Conservation (phyloP, 441 rosid species). For the Adansonia madagascariensis region DNA sequence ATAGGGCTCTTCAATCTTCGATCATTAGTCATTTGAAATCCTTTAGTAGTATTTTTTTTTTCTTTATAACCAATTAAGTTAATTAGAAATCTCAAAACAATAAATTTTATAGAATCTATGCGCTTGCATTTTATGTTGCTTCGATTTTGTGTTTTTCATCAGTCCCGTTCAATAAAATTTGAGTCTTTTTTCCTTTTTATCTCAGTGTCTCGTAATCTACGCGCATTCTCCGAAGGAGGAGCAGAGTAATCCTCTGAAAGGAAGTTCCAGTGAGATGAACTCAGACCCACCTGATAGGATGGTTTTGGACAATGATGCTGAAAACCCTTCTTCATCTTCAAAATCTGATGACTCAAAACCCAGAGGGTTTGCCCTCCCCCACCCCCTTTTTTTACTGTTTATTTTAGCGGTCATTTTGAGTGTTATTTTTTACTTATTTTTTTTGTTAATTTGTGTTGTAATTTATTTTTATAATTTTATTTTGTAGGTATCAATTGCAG, state of each 20-base stretch:
- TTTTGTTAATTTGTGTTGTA: background rate
- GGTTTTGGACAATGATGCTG: constrained; percentile 12
- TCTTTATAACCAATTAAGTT: background rate
- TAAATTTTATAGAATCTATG: too few relatives aligned
- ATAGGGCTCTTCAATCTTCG: background rate
- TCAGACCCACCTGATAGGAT: constrained; percentile 32
- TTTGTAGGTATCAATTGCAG: constrained; percentile 56
- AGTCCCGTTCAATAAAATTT: background rate
- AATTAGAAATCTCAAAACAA: too few relatives aligned
- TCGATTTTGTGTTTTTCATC: background rate
- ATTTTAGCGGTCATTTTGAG: constrained; percentile 23
- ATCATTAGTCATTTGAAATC: background rate
- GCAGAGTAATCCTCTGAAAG: constrained; percentile 36
- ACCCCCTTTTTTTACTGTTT: constrained; percentile 7
- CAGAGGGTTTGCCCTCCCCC: constrained; percentile 46
- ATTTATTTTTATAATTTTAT: background rate
- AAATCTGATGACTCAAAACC: constrained; percentile 37
- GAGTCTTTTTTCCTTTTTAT: background rate
- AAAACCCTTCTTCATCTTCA: constrained; percentile 22
- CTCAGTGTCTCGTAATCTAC: background rate
- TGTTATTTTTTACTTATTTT: background rate
- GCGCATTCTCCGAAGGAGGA: constrained; percentile 36
- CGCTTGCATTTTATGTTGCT: too few relatives aligned
- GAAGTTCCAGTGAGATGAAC: constrained; percentile 47
- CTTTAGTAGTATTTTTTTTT: background rate